These are phyloP conservation scores for Ganoderma sinense DNA, from an alignment of 1,284 basidiomycete genomes.

Conservation along the genomic window DNA sequence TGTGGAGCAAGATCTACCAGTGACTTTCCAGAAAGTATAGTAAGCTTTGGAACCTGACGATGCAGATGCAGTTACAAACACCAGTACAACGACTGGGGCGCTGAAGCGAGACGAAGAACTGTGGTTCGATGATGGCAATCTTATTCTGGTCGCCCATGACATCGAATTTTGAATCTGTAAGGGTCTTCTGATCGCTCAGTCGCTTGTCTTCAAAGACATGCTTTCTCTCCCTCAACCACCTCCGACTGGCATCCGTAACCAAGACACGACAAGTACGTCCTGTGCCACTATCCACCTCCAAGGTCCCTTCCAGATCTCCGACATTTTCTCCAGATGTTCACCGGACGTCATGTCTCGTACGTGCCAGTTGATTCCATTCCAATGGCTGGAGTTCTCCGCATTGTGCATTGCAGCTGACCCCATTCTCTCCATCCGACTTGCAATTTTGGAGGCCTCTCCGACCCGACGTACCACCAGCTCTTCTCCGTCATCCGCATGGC, in stretches of 20 bases:
- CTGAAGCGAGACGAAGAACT: conserved; percentile 8
- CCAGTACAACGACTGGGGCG: too few species aligned
- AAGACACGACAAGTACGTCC: neutral
- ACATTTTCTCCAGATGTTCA: conserved; percentile 20
- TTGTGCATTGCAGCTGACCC: neutral
- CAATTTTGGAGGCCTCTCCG: conserved; percentile 4
- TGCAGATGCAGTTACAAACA: neutral
- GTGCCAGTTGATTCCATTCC: too few species aligned
- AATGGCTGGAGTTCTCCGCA: neutral
- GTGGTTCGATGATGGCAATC: conserved; percentile 11
- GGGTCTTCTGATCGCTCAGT: conserved; percentile 3
- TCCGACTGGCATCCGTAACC: neutral
- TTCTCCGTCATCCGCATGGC: conserved; percentile 20
- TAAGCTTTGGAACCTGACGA: neutral
- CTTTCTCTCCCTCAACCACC: conserved; percentile 14
- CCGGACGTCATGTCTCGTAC: conserved; percentile 8
- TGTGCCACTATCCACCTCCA: conserved; percentile 14
- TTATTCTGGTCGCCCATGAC: neutral
- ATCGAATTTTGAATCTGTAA: conserved; percentile 18
- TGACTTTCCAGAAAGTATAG: neutral
- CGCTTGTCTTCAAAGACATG: conserved; percentile 13
- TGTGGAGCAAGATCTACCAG: neutral
- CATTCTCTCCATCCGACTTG: too few species aligned
- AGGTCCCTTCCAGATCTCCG: conserved; percentile 15
- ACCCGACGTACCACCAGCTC: conserved; percentile 18